phyloP scores from a whole-genome alignment of 371 early-diverging fungal genomes.

The Entomophthora muscae region DNA sequence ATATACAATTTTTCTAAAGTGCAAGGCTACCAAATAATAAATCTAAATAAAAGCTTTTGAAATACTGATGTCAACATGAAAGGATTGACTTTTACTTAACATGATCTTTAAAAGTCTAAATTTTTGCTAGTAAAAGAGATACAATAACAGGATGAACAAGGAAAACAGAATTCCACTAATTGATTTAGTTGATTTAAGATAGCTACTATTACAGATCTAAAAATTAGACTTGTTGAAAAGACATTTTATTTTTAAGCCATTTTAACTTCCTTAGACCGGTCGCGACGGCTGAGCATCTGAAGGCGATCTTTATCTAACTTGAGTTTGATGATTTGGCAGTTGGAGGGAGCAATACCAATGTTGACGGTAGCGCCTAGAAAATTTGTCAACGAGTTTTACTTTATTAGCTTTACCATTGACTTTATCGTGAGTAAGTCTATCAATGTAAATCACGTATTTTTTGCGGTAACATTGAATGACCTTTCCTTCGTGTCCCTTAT shows the following conservation, averaged over 20 bases:
- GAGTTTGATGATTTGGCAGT: constrained; percentile 87
- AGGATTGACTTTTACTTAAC: too few species aligned
- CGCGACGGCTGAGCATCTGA: constrained; percentile 67
- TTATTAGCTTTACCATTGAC: constrained; percentile 53
- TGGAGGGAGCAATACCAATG: constrained; percentile 93
- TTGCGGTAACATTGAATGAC: constrained; percentile 90
- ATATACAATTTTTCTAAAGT: too few species aligned
- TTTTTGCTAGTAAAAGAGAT: too few species aligned
- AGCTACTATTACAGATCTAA: too few species aligned
- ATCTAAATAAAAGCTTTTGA: too few species aligned
- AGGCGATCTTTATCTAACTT: constrained; percentile 93
- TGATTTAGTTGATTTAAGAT: too few species aligned
- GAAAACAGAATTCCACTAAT: too few species aligned
- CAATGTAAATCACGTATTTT: constrained; percentile 97
- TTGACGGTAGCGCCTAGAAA: constrained; percentile 50
- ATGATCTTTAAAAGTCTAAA: too few species aligned
- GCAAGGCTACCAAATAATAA: too few species aligned
- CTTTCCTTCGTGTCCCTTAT: constrained; percentile 97
- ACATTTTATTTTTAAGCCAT: not conserved
- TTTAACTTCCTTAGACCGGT: constrained; percentile 17
- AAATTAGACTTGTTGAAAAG: too few species aligned
- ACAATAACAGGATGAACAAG: too few species aligned
- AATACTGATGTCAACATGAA: too few species aligned
- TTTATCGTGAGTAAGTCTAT: constrained; percentile 91
- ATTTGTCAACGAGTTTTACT: not conserved